Evolutionary conservation across 192 early-diverging fungal species (phyloP), one percentile per base, ranked within the genome.

Genomic region (Linderina pennispora): DNA sequence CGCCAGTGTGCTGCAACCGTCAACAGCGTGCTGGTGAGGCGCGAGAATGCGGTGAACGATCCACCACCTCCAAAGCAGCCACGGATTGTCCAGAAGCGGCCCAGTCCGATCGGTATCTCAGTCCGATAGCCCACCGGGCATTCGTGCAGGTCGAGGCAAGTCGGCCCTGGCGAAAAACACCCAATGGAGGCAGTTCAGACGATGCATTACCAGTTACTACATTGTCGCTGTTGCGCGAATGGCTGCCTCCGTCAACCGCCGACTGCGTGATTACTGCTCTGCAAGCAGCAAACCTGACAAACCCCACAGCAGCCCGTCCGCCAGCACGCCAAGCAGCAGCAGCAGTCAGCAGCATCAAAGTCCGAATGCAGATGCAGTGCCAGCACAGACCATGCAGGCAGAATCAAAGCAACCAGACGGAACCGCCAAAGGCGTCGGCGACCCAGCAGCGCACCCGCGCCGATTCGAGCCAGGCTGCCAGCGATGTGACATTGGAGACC

Each of bases 1-100:
- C 50, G 67, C 5, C 67, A 71, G 47, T 71, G 67, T 34, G 67
- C 67, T 2, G 61, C 67, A 9, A 64, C 67, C 0, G 67, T 71
- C 13, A 71, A 71, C 22, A 54, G 56, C 15, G 67, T 64, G 33
- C 49, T 71, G 15, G 60, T 64, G 26, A 50, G 52, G 36, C 45
- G 67, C 15, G 67, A 71, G 20, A 44, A 43, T 26, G 45, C 43
- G 15, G 35, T 47, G 28, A 36, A 40, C 21, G 44, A 45, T 5
- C 15, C 20, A 3, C 23, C 13, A 3, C 20, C 11, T 9, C 32
- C 25, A 17, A 28, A 26, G 33, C 8, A 14, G 24, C 2, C 31
- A 14, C 34, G 34, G 32, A 15, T 8, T 31, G 11, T 31, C 6
- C 5, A 5, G 28, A 31, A 31, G 11, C 11, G 6, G 6, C 28